A percentile compares a stretch with the other conserved stretches of the same genome.
Evolutionary conservation across 1,139 yeast genomes (phyloP).

Genomic region (Suhomyces atakaporum): DNA sequence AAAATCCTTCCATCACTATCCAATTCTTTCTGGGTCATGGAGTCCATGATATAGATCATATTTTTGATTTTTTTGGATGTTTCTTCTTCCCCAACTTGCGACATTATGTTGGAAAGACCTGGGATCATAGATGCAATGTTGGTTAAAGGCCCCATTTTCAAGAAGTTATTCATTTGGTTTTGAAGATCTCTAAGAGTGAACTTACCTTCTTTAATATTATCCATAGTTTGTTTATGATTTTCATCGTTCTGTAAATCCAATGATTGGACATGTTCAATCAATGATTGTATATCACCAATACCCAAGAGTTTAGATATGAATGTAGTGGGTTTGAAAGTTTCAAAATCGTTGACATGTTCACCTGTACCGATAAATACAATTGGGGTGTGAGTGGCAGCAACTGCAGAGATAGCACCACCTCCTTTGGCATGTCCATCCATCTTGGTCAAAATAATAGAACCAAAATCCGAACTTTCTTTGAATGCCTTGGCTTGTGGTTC

Average conservation of each 20-base stretch:
- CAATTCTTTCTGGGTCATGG: slow-evolving; percentile 91
- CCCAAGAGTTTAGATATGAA: slow-evolving; percentile 89
- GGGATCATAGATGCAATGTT: slow-evolving; percentile 97
- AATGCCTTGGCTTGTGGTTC: slow-evolving; percentile 93
- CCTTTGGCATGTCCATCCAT: slow-evolving; percentile 99
- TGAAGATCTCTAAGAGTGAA: slow-evolving; percentile 91
- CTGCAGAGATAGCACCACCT: slow-evolving; percentile 99
- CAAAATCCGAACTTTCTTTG: slow-evolving; percentile 89
- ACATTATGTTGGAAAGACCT: slow-evolving; percentile 82
- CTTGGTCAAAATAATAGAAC: slow-evolving; percentile 92
- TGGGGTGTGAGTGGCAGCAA: slow-evolving; percentile 97
- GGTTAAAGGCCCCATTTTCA: slow-evolving; percentile 95
- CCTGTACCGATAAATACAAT: slow-evolving; percentile 97
- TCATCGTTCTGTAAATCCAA: slow-evolving; percentile 73
- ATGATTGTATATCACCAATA: slow-evolving; percentile 91
- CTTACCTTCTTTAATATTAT: slow-evolving; percentile 92
- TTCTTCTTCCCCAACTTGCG: slow-evolving; percentile 89
- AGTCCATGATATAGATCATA: slow-evolving; percentile 92
- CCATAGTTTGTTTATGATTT: slow-evolving; percentile 82
- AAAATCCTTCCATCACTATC: slow-evolving; percentile 88
- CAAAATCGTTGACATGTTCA: slow-evolving; percentile 93
- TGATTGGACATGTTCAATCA: slow-evolving; percentile 90
- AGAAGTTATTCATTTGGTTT: slow-evolving; percentile 90
- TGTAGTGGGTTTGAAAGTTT: slow-evolving; percentile 85
- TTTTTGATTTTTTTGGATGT: slow-evolving; percentile 77